Percentiles rank a stretch among this genome's conserved stretches.
Conservation (phyloP, 306 rosid genomes). For the Fragaria iinumae region DNA sequence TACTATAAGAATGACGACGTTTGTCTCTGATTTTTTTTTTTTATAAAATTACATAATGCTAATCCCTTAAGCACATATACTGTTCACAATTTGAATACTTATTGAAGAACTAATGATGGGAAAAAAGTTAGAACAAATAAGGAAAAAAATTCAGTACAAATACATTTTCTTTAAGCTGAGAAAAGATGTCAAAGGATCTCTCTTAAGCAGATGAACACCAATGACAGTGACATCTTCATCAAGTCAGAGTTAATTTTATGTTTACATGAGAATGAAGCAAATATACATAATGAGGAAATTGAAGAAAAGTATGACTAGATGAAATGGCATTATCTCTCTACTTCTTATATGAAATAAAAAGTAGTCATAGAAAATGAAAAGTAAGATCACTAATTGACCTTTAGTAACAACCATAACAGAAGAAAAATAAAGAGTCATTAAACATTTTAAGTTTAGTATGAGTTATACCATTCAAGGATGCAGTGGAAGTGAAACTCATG, state of each 20-base stretch:
- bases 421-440: not conserved
- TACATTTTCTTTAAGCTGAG: not conserved
- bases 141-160: not conserved
- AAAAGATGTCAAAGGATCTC: not conserved
- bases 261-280: not conserved
- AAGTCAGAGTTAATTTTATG: not conserved
- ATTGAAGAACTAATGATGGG: not conserved
- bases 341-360: not conserved
- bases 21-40: not conserved
- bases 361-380: not conserved
- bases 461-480: conserved; percentile 87
- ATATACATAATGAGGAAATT: not conserved
- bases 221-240: not conserved
- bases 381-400: not conserved
- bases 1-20: conserved; percentile 4
- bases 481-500: conserved; percentile 97
- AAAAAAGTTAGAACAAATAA: not conserved
- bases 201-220: not conserved
- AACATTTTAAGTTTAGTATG: not conserved
- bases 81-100: not conserved
- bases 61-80: not conserved
- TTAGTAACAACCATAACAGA: not conserved
- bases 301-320: not conserved
- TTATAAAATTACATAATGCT: not conserved
- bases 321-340: not conserved